Evolutionary conservation across 345 rosid genomes (phyloP).

Genomic region (Corymbia maculata): DNA sequence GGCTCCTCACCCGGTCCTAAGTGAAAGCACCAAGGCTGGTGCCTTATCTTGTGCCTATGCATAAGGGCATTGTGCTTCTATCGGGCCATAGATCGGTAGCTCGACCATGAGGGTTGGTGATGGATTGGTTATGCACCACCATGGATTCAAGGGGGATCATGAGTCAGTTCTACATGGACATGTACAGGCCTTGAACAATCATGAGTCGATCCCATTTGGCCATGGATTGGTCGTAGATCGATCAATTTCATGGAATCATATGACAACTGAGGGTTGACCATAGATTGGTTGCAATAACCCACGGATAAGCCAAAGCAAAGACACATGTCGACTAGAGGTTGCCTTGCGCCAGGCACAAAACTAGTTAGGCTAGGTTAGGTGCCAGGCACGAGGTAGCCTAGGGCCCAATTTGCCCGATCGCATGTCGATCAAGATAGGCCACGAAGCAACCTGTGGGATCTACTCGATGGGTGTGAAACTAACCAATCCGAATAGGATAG

Average conservation of each 20-base stretch:
- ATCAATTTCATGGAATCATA: accelerated
- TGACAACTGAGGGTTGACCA: not conserved
- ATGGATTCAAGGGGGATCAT: not conserved
- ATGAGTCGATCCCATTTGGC: not conserved
- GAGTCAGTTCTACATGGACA: not conserved
- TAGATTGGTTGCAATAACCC: not conserved
- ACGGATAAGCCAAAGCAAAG: not conserved
- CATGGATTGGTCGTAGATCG: not conserved
- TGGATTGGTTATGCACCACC: not conserved
- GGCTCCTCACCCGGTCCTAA: accelerated
- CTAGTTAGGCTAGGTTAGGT: not conserved
- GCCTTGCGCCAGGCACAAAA: accelerated
- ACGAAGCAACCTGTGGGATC: not conserved
- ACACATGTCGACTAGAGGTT: not conserved
- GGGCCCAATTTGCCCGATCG: not conserved
- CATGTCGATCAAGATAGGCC: not conserved
- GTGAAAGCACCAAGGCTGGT: not conserved
- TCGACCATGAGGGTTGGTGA: not conserved
- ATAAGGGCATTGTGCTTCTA: not conserved
- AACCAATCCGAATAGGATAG: not conserved
- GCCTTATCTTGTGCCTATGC: not conserved
- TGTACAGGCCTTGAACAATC: not conserved
- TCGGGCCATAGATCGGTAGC: not conserved
- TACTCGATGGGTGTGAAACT: not conserved
- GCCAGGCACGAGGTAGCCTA: not conserved